Base-by-base conservation (phyloP, 331 rosid genomes). In the Acacia pycnantha region DNA sequence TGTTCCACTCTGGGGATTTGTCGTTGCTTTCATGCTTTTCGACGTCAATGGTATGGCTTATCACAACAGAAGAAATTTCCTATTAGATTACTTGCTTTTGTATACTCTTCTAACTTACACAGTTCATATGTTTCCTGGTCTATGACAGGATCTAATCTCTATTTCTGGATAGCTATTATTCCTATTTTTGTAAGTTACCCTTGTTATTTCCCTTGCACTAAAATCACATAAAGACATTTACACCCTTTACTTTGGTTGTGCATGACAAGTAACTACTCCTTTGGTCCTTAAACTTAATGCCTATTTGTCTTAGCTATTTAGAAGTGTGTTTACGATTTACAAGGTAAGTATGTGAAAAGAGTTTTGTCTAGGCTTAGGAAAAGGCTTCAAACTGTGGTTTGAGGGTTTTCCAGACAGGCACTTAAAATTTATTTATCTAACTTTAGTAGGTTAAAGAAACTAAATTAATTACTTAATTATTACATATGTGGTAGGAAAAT, bases 161-260 rank as follows among this genome's bases (percentile, higher is more conserved):
- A 95, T 81, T 92, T 95, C 92, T 95, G 99, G 99, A 95, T 93
- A 79, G 99, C 99, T 31, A 88, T 91, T 83, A 87, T 91, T 87
- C 99, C 99, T 44, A 75, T 91, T 64, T 22, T 88, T 40, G 98
- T 93, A 87, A 93, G 98, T 89, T 68, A 22, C 62, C 62, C 61
- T 82, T 66, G 10, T 40, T 31, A 72, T 67, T 82, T 70, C 31
- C 62, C 53, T 56, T n/a, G 29, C 59, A 18, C 65, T 56, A n/a
- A 6, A 56, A 21, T 56, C 27, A 9, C 18, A 59, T 10, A 5
- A 1, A 61, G 19, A 4, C 33, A 5, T 61, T 61, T 61, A 26
- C 35, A 61, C 37, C 68, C 18, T 61, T 61, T 61, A 61, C 37
- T 61, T 61, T 26, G n/a, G 15, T 37, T 37, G 33, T 24, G 33